Evolutionary conservation across 176 grass and related monocot species (phyloP).

Genomic region (Oropetium thomaeum): DNA sequence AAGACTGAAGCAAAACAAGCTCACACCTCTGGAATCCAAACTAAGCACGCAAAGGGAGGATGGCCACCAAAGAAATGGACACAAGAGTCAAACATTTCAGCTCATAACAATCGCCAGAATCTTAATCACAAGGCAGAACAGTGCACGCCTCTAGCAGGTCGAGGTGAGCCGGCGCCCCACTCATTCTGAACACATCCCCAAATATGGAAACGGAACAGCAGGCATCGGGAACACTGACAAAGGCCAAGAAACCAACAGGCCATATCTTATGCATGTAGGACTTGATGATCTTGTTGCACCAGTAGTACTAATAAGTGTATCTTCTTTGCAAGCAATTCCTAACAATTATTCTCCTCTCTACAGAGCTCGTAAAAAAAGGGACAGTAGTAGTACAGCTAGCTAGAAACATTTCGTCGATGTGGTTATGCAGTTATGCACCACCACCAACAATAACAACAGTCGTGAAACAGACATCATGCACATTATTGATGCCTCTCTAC

Average conservation of each 20-base stretch:
- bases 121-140: conserved; percentile 38
- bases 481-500: conserved; percentile 18
- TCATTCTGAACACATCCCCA: conserved; percentile 39
- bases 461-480: conserved; percentile 35
- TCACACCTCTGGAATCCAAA: conserved; percentile 31
- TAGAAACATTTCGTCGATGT: conserved; percentile 31
- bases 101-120: neutral
- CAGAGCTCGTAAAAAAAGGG: neutral
- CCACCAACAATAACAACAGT: conserved; percentile 22
- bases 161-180: conserved; percentile 43
- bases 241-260: conserved; percentile 26
- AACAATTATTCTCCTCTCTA: conserved; percentile 35
- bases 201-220: conserved; percentile 39
- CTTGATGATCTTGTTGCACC: conserved; percentile 29
- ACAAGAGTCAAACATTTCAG: conserved; percentile 52
- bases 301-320: too few relatives aligned
- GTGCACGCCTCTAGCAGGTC: conserved; percentile 39
- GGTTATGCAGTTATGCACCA: too few relatives aligned
- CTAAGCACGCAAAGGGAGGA: conserved; percentile 46
- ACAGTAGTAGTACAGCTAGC: conserved; percentile 7
- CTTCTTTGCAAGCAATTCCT: conserved; percentile 22
- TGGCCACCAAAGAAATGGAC: conserved; percentile 15
- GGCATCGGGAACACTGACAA: conserved; percentile 37
- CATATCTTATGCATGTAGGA: conserved; percentile 34
- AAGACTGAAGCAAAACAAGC: neutral